phyloP scores from a whole-genome alignment of 192 early-diverging fungal genomes.

The Diversispora eburnea region DNA sequence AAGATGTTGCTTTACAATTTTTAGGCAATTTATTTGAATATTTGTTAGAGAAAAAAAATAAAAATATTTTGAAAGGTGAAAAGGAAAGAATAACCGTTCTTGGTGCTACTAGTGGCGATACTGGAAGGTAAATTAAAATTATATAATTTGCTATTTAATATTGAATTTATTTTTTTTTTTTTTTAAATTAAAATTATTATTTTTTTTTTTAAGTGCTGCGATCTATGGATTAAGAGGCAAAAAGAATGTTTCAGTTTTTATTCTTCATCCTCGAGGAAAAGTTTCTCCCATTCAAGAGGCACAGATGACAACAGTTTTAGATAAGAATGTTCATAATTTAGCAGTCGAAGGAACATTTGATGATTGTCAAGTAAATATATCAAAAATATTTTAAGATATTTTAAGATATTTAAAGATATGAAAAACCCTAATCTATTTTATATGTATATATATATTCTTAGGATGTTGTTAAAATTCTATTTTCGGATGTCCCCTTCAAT shows the following conservation, averaged over 20 bases:
- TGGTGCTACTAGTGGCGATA: constrained; percentile 95
- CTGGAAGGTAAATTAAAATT: constrained; percentile 59
- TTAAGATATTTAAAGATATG: background rate
- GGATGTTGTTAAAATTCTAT: constrained; percentile 90
- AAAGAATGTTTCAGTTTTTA: constrained; percentile 90
- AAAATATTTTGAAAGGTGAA: constrained; percentile 45
- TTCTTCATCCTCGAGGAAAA: constrained; percentile 84
- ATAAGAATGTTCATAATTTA: constrained; percentile 90
- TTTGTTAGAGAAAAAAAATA: constrained; percentile 79
- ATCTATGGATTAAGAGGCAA: constrained; percentile 95
- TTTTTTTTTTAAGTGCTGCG: constrained; percentile 69
- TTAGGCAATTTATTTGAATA: constrained; percentile 97
- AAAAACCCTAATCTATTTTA: background rate
- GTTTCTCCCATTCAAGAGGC: constrained; percentile 95
- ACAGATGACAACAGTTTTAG: constrained; percentile 96
- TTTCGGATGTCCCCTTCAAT: constrained; percentile 75
- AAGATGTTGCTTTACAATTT: constrained; percentile 96
- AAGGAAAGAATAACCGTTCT: constrained; percentile 77
- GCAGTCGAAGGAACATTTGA: constrained; percentile 95
- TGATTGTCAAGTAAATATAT: constrained; percentile 70
- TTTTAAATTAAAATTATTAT: background rate
- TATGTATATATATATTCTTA: constrained; percentile 31
- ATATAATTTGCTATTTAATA: background rate
- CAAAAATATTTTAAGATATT: background rate
- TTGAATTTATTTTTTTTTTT: background rate